A percentile compares a stretch with the other conserved stretches of the same genome.
These are phyloP conservation scores for Fusarium sp. DNA, from an alignment of 2,329 filamentous ascomycete species.

Conservation along the genomic window DNA sequence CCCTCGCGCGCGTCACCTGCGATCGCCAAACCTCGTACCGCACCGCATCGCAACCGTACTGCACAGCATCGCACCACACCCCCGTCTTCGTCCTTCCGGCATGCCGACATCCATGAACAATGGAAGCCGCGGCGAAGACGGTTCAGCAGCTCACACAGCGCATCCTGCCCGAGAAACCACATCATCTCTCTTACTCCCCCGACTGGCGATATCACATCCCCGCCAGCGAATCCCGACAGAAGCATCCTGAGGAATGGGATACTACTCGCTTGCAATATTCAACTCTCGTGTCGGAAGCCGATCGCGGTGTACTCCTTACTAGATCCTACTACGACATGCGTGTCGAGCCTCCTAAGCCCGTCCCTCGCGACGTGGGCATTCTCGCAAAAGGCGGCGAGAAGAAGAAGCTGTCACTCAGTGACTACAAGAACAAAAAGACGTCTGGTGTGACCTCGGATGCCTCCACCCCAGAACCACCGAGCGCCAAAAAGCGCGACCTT, in stretches of 20 bases:
- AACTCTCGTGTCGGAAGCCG: slow-evolving; percentile 66
- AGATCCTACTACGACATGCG: slow-evolving; percentile 67
- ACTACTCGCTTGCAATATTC: slow-evolving; percentile 64
- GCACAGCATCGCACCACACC: slow-evolving; percentile 30
- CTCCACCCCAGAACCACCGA: slow-evolving; percentile 51
- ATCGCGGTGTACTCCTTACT: slow-evolving; percentile 67
- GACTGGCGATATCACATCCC: slow-evolving; percentile 60
- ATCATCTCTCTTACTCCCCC: slow-evolving; percentile 62
- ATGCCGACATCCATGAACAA: slow-evolving; percentile 57
- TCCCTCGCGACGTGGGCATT: slow-evolving; percentile 51
- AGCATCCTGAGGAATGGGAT: slow-evolving; percentile 60
- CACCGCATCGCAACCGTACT: slow-evolving; percentile 3
- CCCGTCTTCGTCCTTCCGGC: slow-evolving; percentile 46
- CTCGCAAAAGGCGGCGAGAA: slow-evolving; percentile 58
- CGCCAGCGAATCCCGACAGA: slow-evolving; percentile 50
- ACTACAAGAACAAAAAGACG: slow-evolving; percentile 67
- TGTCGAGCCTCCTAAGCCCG: slow-evolving; percentile 58
- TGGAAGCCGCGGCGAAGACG: slow-evolving; percentile 69
- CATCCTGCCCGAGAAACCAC: slow-evolving; percentile 62
- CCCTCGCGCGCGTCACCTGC: slow-evolving; percentile 38
- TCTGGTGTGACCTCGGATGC: slow-evolving; percentile 49
- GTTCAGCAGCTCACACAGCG: slow-evolving; percentile 63
- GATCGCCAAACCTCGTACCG: slow-evolving; percentile 32
- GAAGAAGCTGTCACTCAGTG: slow-evolving; percentile 68
- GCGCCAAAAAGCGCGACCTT: slow-evolving; percentile 47